Conservation (phyloP, 2,329 filamentous ascomycete genomes). For the Trichoderma atrobrunneum region DNA sequence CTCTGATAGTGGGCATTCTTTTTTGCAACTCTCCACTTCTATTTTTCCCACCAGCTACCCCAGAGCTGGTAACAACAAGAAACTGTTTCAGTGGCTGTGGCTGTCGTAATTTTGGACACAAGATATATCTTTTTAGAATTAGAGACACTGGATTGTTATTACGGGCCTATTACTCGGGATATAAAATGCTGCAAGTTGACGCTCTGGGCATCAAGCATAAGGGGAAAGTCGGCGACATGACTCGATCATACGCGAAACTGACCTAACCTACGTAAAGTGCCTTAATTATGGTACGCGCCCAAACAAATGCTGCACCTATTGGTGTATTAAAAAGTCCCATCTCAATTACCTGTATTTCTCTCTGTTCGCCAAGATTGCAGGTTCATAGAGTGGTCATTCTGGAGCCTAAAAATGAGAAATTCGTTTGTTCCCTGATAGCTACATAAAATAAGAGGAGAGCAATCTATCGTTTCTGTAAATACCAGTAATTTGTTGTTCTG, state of each 20-base stretch:
- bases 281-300: background rate
- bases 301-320: background rate
- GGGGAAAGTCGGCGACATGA: background rate
- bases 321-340: background rate
- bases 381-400: background rate
- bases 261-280: background rate
- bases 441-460: background rate
- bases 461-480: background rate
- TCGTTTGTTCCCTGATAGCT: background rate
- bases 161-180: background rate
- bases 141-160: background rate
- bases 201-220: background rate
- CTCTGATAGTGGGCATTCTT: conserved; percentile 21
- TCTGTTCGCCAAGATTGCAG: background rate
- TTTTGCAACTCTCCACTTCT: background rate
- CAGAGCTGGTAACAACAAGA: background rate
- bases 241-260: background rate
- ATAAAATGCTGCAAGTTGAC: background rate
- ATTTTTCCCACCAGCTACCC: background rate
- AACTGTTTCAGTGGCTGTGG: background rate
- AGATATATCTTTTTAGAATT: background rate
- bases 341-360: background rate
- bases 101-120: background rate
- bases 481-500: background rate
- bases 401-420: background rate